Evolutionary conservation across 192 early-diverging fungal genomes (phyloP), one percentile per base, ranked within the genome.

Genomic region (Pecoramyces ruminantium): DNA sequence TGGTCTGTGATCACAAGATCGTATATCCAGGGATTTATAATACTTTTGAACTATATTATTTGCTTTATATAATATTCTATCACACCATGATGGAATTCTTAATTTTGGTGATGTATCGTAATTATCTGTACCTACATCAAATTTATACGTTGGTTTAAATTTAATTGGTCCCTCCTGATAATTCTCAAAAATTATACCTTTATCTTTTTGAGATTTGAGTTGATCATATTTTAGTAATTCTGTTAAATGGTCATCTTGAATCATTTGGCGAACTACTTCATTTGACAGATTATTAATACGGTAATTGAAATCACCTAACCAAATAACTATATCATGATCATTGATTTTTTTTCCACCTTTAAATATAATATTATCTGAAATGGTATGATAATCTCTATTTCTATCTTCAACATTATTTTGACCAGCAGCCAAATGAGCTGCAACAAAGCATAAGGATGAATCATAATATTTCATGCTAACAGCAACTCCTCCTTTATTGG

Each of bases 401-500:
- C 97, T 88, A 39, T 98, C 94, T 18, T 90, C 89, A 11, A 92
- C 86, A 80, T 92, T 92, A 27, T 83, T 86, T 1, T 88, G 86
- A 78, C 96, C 97, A 30, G 98, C 93, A 0, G 97, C 95, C 42
- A 99, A 90, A 88, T 99, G 98, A 0, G 96, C 92, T 0, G 95
- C 94, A 3, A 99, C 90, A 83, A 99, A 92, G 79, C 94, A 96
- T 39, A 98, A 85, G 28, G 89, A 91, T 0, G 96, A 95, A 82
- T 98, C 96, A 82, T 93, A 87, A 79, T 93, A 92, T 81, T 92
- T 88, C 84, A 97, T 89, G n/a, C 94, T 91, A 79, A 98, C 91
- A 3, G 95, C 96, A 8, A 99, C 94, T 1, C 93, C 96, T 30
- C 97, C 97, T 88, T 99, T 99, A 87, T 98, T 99, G 39, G 95